Base-by-base conservation (phyloP, 2,329 filamentous ascomycete species). In the Penicillium verrucosum region DNA sequence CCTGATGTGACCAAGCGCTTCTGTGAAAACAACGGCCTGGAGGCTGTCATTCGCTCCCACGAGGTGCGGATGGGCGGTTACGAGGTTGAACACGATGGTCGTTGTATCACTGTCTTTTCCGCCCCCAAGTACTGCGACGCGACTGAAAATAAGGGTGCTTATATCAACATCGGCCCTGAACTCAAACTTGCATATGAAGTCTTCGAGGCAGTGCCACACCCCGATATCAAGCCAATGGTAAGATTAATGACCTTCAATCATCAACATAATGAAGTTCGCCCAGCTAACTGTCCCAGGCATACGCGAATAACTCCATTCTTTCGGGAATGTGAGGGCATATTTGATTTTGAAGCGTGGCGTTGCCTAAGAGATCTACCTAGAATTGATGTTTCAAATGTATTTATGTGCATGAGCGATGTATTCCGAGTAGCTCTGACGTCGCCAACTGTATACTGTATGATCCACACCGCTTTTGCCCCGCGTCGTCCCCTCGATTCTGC, bases 11-110 rank as follows among this genome's bases (percentile, higher is more conserved):
- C 94, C 23, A 96, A 95, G 80, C 84, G 86, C 49, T 99, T 99
- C 82, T 99, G 94, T 73, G 92, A 99, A 68, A 92, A 88, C 77
- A 99, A 99, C 76, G 90, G 90, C 0, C 82, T 99, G 40, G 89
- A 96, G 63, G 94, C 94, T 44, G 89, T 99, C 63, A 99, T 99
- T 68, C 89, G 94, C 67, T 96, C 92, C 70, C 94, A 99, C 78
- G 94, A 99, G 75, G 94, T 99, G 29, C 87, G 94, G 67, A 99
- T 99, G 94, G 92, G 94, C 59, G 94, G 94, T n/a, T 99, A 97
- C 70, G 93, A 99, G 74, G 89, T 96, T 65, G 93, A 99, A 80
- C 94, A 99, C 73, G 89, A 94, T 67, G 94, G 93, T 62, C 88
- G 86, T 67, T 99, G 94, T 74, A 97, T 99, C 67, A 99, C 94